Percentiles rank a stretch among this genome's conserved stretches.
These are phyloP conservation scores for Paxillus rubicundulus DNA, from an alignment of 768 basidiomycete species.

Conservation along the genomic window DNA sequence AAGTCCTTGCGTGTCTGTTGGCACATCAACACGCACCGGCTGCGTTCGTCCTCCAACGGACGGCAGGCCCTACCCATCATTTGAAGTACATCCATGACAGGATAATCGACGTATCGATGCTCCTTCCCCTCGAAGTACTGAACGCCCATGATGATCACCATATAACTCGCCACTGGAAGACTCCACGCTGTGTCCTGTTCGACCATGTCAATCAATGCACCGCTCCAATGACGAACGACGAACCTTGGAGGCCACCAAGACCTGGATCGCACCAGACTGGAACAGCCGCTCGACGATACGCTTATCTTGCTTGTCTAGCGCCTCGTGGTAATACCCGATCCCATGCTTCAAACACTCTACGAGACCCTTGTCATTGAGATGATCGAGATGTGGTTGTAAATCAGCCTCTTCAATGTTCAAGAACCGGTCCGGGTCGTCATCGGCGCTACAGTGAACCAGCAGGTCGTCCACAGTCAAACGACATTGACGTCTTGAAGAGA, in stretches of 20 bases:
- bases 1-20: slow-evolving; percentile 98
- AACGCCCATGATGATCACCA: slow-evolving; percentile 99
- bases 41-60: slow-evolving; percentile 81
- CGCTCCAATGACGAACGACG: slow-evolving; percentile 8
- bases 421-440: slow-evolving; percentile 82
- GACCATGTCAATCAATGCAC: not conserved
- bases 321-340: slow-evolving; percentile 95
- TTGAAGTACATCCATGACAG: slow-evolving; percentile 96
- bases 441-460: slow-evolving; percentile 82
- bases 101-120: slow-evolving; percentile 96
- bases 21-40: slow-evolving; percentile 95
- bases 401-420: slow-evolving; percentile 83
- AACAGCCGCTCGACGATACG: slow-evolving; percentile 90
- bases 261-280: slow-evolving; percentile 91
- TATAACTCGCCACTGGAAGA: slow-evolving; percentile 89
- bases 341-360: slow-evolving; percentile 84
- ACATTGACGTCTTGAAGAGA: slow-evolving; percentile 91
- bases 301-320: slow-evolving; percentile 88
- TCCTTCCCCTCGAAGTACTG: slow-evolving; percentile 96
- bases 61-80: slow-evolving; percentile 99
- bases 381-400: slow-evolving; percentile 85
- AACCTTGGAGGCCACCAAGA: slow-evolving; percentile 92
- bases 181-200: slow-evolving; percentile 92
- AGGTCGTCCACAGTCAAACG: slow-evolving; percentile 92
- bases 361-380: slow-evolving; percentile 71